Percentiles rank a stretch among this genome's conserved stretches.
Evolutionary conservation across 164 flowering plant genomes (phyloP).

Genomic region (Vitis vinifera): ASM3070453v1 NC_081816.1:6865001-6865500

Average conservation of each 20-base stretch:
- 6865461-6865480: no score
- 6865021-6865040: conserved; percentile 27
- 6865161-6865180: conserved; percentile 1
- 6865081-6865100: conserved; percentile 31
- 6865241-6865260: conserved; percentile 25
- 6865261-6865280: conserved; percentile 26
- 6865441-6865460: no score
- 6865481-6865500: no score
- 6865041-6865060: conserved; percentile 40
- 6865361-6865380: not conserved
- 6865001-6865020: conserved; percentile 34
- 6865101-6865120: conserved; percentile 24
- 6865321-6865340: conserved; percentile 15
- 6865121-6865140: conserved; percentile 16
- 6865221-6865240: conserved; percentile 21
- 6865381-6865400: no score
- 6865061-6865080: conserved; percentile 26
- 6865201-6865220: conserved; percentile 6
- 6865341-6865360: not conserved
- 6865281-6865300: conserved; percentile 32
- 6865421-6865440: no score
- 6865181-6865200: conserved; percentile 12
- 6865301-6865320: conserved; percentile 26
- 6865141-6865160: conserved; percentile 2
- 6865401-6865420: no score